These are phyloP conservation scores for Monosporozyma aerobia DNA, from an alignment of 805 yeast species.

Conservation along the genomic window DNA sequence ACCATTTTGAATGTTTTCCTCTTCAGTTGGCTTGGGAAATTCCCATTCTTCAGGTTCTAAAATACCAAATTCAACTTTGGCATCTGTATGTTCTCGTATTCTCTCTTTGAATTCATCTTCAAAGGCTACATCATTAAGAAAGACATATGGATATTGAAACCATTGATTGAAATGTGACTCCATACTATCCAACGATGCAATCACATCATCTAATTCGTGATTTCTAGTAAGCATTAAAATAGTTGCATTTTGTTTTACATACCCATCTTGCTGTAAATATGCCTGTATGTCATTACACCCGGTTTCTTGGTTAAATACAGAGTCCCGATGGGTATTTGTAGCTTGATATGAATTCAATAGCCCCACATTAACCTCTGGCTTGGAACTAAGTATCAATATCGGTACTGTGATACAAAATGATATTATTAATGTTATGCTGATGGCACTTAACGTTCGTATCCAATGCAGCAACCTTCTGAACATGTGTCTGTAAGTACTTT, in stretches of 20 bases:
- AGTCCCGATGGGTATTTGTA: constrained; percentile 26
- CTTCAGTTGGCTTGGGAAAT: constrained; percentile 34
- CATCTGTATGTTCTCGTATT: constrained; percentile 44
- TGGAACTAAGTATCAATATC: constrained; percentile 2
- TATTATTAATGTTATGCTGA: not conserved
- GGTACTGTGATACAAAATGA: constrained; percentile 5
- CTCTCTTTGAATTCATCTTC: constrained; percentile 48
- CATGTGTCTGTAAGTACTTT: not conserved
- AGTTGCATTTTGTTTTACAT: constrained; percentile 65
- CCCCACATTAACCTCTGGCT: not conserved
- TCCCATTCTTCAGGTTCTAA: constrained; percentile 60
- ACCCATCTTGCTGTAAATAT: constrained; percentile 22
- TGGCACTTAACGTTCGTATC: constrained; percentile 2
- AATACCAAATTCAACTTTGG: constrained; percentile 63
- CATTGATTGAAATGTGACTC: constrained; percentile 90
- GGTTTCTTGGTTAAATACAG: constrained; percentile 35
- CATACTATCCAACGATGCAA: constrained; percentile 59
- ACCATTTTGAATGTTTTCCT: not conserved
- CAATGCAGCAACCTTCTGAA: not conserved
- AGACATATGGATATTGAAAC: constrained; percentile 89
- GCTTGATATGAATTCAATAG: constrained; percentile 12
- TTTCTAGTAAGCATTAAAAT: constrained; percentile 79
- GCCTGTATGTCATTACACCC: constrained; percentile 48
- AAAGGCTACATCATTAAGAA: constrained; percentile 75
- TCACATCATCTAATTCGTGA: constrained; percentile 67